Conservation (phyloP, 2,329 filamentous ascomycete genomes). For the Cucurbitaria berberidis region DNA sequence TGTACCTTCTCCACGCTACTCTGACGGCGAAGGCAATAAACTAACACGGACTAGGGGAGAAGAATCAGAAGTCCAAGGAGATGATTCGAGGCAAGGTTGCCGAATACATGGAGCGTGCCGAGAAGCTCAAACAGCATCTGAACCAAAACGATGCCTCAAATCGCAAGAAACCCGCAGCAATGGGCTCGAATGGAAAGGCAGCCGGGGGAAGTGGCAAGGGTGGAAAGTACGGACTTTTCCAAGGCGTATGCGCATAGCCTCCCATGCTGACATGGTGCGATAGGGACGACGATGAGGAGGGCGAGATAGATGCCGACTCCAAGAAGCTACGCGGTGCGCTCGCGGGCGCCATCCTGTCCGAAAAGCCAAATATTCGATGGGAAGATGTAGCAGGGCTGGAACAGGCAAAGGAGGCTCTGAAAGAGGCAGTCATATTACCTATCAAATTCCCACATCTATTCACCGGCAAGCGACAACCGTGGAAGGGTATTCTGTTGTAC, state of each 20-base stretch:
- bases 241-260: not conserved
- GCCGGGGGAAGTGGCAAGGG: conserved; percentile 68
- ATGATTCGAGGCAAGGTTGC: conserved; percentile 95
- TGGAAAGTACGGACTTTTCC: conserved; percentile 50
- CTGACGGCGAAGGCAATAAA: conserved; percentile 3
- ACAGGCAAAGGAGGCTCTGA: conserved; percentile 91
- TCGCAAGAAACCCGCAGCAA: conserved; percentile 71
- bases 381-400: conserved; percentile 97
- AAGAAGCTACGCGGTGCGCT: conserved; percentile 95
- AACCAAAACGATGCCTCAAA: conserved; percentile 71
- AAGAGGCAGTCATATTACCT: conserved; percentile 95
- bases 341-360: conserved; percentile 88
- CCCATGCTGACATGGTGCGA: conserved; percentile 12
- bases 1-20: conserved; percentile 56
- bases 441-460: conserved; percentile 99
- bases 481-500: conserved; percentile 97
- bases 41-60: conserved; percentile 68
- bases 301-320: conserved; percentile 80
- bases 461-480: conserved; percentile 92
- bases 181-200: conserved; percentile 74
- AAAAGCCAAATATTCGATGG: conserved; percentile 96
- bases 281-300: conserved; percentile 65
- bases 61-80: conserved; percentile 95
- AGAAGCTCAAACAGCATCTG: conserved; percentile 94
- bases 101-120: conserved; percentile 98